Evolutionary conservation across 495 filamentous ascomycete species (phyloP).

Genomic region (Penicillium argentinense): DNA sequence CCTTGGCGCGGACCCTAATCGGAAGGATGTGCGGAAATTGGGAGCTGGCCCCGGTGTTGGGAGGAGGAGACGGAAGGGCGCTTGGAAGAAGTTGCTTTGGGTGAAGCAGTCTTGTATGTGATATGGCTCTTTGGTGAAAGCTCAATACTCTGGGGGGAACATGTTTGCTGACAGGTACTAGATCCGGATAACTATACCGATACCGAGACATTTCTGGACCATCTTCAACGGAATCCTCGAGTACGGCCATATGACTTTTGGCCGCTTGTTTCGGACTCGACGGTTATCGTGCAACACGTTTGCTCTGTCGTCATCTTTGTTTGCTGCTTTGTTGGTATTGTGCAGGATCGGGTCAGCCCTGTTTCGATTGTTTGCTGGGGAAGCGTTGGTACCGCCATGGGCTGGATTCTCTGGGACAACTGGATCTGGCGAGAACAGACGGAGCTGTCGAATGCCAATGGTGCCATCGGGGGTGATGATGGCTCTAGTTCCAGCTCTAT

Average conservation of each 20-base stretch:
- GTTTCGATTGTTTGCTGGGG: conserved; percentile 83
- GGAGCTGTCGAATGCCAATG: conserved; percentile 35
- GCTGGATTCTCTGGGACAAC: conserved; percentile 88
- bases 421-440: conserved; percentile 71
- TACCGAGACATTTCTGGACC: conserved; percentile 90
- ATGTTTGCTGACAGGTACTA: conserved; percentile 33
- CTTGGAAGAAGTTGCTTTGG: conserved; percentile 96
- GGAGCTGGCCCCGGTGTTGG: conserved; percentile 52
- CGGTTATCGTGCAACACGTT: conserved; percentile 95
- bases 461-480: conserved; percentile 44
- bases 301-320: conserved; percentile 92
- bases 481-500: conserved; percentile 48
- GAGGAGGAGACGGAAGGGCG: conserved; percentile 63
- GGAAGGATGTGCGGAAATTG: conserved; percentile 49
- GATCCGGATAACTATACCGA: conserved; percentile 99
- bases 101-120: conserved; percentile 91
- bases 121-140: not conserved
- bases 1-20: conserved; percentile 23
- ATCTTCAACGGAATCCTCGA: conserved; percentile 91
- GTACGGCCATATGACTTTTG: conserved; percentile 97
- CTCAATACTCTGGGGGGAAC: not conserved
- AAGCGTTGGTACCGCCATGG: conserved; percentile 77
- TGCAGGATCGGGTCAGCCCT: conserved; percentile 78
- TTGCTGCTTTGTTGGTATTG: conserved; percentile 90
- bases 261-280: conserved; percentile 91